Evolutionary conservation across 83 land plant species (phyloP).

Genomic region (Larix sibirica): DNA sequence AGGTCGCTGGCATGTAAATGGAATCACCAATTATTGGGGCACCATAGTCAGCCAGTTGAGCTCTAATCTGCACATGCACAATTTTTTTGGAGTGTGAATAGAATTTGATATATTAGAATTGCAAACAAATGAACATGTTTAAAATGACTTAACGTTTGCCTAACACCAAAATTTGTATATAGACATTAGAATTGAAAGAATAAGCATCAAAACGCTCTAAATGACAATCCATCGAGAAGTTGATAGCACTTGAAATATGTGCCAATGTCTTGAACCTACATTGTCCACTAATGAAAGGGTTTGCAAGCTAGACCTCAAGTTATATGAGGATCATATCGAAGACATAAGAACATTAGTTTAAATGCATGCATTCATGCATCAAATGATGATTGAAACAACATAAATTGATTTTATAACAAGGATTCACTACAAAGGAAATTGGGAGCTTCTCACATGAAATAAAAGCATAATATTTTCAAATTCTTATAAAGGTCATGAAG

Average conservation of each 20-base stretch:
- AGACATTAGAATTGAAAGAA: neutral
- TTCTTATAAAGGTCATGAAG: too few relatives aligned
- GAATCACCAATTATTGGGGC: conserved; percentile 95
- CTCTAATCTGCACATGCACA: conserved; percentile 69
- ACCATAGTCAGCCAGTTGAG: conserved; percentile 89
- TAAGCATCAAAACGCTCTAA: neutral
- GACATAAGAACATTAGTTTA: neutral
- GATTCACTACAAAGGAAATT: too few relatives aligned
- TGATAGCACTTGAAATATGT: neutral
- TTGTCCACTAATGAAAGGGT: neutral
- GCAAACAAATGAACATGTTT: neutral
- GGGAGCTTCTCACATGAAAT: neutral
- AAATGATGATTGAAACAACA: neutral
- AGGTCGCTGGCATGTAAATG: conserved; percentile 86
- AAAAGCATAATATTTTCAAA: too few relatives aligned
- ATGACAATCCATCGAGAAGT: neutral
- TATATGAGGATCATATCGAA: neutral
- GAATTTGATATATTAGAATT: neutral
- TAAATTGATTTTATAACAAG: neutral
- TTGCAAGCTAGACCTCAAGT: neutral
- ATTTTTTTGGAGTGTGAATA: conserved; percentile 3
- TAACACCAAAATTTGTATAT: neutral
- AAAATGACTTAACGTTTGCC: neutral
- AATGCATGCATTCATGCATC: neutral
- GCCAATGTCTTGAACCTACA: neutral